Conservation (phyloP, 2,329 filamentous ascomycete species). For the Alternaria conjuncta region DNA sequence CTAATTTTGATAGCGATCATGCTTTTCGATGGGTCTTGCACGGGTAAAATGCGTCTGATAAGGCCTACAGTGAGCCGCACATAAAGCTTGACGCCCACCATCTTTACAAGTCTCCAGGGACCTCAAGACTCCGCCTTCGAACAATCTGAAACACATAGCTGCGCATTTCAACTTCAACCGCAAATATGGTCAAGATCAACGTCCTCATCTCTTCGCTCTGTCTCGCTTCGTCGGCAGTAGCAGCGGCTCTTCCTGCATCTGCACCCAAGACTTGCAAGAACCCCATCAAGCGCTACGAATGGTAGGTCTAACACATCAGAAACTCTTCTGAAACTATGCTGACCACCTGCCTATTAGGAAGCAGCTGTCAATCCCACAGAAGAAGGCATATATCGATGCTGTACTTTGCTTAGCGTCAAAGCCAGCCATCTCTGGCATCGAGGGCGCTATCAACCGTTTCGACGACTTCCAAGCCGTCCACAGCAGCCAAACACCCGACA, state of each 20-base stretch:
- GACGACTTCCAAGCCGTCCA: slow-evolving; percentile 36
- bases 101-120: slow-evolving; percentile 2
- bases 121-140: slow-evolving; percentile 2
- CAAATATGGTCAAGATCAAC: slow-evolving; percentile 3
- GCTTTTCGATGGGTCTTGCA: not conserved
- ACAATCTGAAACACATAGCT: not conserved
- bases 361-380: slow-evolving; percentile 21
- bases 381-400: slow-evolving; percentile 30
- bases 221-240: slow-evolving; percentile 13
- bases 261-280: slow-evolving; percentile 12
- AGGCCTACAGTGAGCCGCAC: not conserved
- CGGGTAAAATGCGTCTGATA: not conserved
- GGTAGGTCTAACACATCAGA: slow-evolving; percentile 6
- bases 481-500: slow-evolving; percentile 26
- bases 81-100: slow-evolving; percentile 9
- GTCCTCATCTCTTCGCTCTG: slow-evolving; percentile 2
- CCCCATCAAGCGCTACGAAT: slow-evolving; percentile 24
- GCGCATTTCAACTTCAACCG: not conserved
- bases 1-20: not conserved
- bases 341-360: slow-evolving; percentile 13
- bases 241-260: slow-evolving; percentile 12
- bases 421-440: slow-evolving; percentile 22
- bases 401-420: slow-evolving; percentile 30
- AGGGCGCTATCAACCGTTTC: slow-evolving; percentile 19
- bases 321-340: not conserved